These are phyloP conservation scores for Areca catechu DNA, from an alignment of 176 grass and related monocot genomes.

Conservation along the genomic window DNA sequence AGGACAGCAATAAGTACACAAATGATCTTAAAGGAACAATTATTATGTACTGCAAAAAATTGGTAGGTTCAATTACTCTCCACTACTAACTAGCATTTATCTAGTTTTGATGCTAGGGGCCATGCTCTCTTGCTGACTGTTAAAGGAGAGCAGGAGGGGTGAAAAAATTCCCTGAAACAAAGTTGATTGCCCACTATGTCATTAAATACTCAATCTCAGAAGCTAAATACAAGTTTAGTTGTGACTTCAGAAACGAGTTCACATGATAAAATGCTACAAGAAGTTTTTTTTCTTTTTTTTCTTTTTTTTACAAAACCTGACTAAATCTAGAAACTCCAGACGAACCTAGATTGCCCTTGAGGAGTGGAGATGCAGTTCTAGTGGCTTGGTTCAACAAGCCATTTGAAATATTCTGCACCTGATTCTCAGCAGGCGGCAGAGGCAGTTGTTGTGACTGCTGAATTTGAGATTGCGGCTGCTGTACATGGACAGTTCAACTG, in stretches of 20 bases:
- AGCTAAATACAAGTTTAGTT: slow-evolving; percentile 16
- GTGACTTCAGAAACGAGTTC: slow-evolving; percentile 5
- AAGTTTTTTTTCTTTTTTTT: background rate
- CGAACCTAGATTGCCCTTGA: slow-evolving; percentile 97
- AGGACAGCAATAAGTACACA: too few species aligned
- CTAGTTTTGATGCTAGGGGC: too few species aligned
- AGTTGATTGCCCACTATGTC: too few species aligned
- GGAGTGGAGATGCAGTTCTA: slow-evolving; percentile 81
- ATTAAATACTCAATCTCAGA: background rate
- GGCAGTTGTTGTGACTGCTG: slow-evolving; percentile 32
- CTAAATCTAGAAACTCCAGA: slow-evolving; percentile 89
- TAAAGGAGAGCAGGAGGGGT: too few species aligned
- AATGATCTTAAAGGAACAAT: too few species aligned
- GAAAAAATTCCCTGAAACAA: too few species aligned
- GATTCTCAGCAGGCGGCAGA: slow-evolving; percentile 32
- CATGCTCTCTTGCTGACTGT: too few species aligned
- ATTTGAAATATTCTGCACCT: slow-evolving; percentile 47
- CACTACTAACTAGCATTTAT: too few species aligned
- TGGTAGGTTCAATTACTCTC: too few species aligned
- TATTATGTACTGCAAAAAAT: too few species aligned
- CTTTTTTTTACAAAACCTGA: slow-evolving; percentile 44
- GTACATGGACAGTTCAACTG: slow-evolving; percentile 29
- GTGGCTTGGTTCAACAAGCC: slow-evolving; percentile 40
- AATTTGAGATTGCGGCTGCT: slow-evolving; percentile 31
- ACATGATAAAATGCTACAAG: slow-evolving; percentile 17